Evolutionary conservation across 495 filamentous ascomycete species (phyloP), one percentile per base, ranked within the genome.

Genomic region (Penicillium riverlandense): DNA sequence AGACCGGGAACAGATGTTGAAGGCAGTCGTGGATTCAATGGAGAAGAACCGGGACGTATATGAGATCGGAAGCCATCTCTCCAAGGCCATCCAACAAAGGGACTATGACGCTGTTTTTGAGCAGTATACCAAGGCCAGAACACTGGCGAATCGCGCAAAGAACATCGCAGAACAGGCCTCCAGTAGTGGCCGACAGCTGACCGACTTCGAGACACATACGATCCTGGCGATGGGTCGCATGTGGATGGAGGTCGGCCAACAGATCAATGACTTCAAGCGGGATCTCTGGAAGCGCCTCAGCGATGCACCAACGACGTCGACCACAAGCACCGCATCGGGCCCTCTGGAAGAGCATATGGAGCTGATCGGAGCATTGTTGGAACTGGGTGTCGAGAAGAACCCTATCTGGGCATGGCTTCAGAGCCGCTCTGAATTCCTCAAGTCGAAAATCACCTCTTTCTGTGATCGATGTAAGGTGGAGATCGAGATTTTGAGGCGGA

Each of bases 401-500:
- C 92, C 92, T 8, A 91, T 97, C 40, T 95, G 86, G 86, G 76
- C 88, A 1, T 98, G 92, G 92, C 76, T 98, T 33, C 66, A 90
- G 41, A 95, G 86, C 54, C 80, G 88, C 6, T 90, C 86, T 53
- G 87, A 95, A 38, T 85, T 90, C 54, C 65, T 98, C 32, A 96
- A 90, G 55, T 80, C 79, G 45, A 91, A 86, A 49, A 90, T 96
- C 37, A 75, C 75, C 8, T 70, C 78, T 2, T 83, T 83, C 13
- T 87, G 86, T 43, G 90, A 96, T 36, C 77, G 88, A 13, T 84
- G 86, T 28, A 84, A 85, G 56, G 82, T 90, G 7, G 90, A 97
- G 61, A 89, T 97, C 53, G 92, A 98, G 61, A 84, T 96, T 38
- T 65, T 94, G 29, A 78, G 92, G 29, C 78, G 92, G 37, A 79